Evolutionary conservation across 2,329 filamentous ascomycete species (phyloP), one percentile per base, ranked within the genome.

Genomic region (Biscogniauxia sp.): DNA sequence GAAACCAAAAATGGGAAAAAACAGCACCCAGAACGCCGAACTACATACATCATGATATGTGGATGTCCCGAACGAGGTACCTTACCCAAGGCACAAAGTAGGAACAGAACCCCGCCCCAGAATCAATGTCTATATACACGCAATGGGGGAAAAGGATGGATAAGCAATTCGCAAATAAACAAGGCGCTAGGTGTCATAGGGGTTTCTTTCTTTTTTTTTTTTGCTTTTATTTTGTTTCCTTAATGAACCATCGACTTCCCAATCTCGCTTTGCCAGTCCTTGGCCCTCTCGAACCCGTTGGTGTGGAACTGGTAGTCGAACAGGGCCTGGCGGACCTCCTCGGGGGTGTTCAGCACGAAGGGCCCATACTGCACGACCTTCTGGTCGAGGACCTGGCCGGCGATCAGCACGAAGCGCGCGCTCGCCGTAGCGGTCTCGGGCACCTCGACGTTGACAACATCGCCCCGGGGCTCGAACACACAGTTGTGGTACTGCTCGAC

Each of bases 401-500:
- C 88, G 20, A 91, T 80, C n/a, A 92, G 76, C 25, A 91, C 81
- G 70, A 86, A 82, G 20, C 80, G 73, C 23, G 80, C 78, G 26
- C 53, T 64, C 56, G 59, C 81, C 41, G 83, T 82, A 0, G 90
- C 91, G 52, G 81, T 84, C 13, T 84, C 84, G 3, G 86, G 83
- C 11, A 95, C 91, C 55, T 85, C 83, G 1, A 88, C 86, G 64
- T 90, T 83, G 8, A 98, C 83, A 26, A 85, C 82, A 69, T 97
- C 92, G 53, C 94, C 94, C 26, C 84, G 80, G 65, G 88, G 84
- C 69, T 92, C 88, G 72, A 98, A 97, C 5, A 97, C 91, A 23
- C 95, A 90, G 73, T 95, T 97, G 77, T 97, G 88, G 74, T 87
- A 97, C 72, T 90, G 84, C 59, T 81, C 80, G 15, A 94, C 84